Conservation (phyloP, 1,284 basidiomycete species). For the Grifola frondosa region DNA sequence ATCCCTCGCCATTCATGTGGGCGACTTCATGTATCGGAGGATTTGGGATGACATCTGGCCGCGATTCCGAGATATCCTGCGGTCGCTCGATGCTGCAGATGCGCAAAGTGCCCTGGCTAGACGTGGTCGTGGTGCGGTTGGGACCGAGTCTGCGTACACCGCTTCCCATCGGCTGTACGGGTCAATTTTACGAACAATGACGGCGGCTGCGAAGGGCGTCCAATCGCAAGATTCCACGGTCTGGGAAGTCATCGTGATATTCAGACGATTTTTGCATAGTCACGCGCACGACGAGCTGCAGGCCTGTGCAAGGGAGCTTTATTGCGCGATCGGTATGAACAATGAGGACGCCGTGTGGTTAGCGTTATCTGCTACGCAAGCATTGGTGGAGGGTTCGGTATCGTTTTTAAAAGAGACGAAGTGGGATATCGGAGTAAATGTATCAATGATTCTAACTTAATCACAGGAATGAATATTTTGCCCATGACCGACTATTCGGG, state of each 20-base stretch:
- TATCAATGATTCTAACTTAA: constrained; percentile 45
- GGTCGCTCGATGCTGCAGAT: constrained; percentile 60
- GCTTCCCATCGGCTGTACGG: constrained; percentile 75
- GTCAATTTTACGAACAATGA: constrained; percentile 72
- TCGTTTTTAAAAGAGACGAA: constrained; percentile 50
- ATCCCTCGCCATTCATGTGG: constrained; percentile 63
- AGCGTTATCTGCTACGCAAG: constrained; percentile 58
- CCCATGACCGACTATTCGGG: too few relatives aligned
- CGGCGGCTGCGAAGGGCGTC: constrained; percentile 60
- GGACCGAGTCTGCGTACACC: constrained; percentile 71
- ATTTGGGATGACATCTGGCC: constrained; percentile 94
- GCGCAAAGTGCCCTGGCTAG: constrained; percentile 61
- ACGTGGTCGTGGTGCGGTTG: constrained; percentile 47
- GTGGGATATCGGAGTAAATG: constrained; percentile 66
- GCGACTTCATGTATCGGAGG: constrained; percentile 79
- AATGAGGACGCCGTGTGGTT: constrained; percentile 87
- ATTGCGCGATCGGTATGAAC: constrained; percentile 52
- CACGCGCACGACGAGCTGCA: constrained; percentile 75
- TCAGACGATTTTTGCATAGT: constrained; percentile 71
- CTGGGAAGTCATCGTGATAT: constrained; percentile 78
- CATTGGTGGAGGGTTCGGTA: constrained; percentile 40
- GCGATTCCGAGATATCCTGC: constrained; percentile 61
- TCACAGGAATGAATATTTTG: too few relatives aligned
- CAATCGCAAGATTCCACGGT: constrained; percentile 65
- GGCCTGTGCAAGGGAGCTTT: constrained; percentile 61